Percentiles rank a stretch among this genome's conserved stretches.
Evolutionary conservation across 2,329 filamentous ascomycete species (phyloP).

Genomic region (Fusarium sp.): DNA sequence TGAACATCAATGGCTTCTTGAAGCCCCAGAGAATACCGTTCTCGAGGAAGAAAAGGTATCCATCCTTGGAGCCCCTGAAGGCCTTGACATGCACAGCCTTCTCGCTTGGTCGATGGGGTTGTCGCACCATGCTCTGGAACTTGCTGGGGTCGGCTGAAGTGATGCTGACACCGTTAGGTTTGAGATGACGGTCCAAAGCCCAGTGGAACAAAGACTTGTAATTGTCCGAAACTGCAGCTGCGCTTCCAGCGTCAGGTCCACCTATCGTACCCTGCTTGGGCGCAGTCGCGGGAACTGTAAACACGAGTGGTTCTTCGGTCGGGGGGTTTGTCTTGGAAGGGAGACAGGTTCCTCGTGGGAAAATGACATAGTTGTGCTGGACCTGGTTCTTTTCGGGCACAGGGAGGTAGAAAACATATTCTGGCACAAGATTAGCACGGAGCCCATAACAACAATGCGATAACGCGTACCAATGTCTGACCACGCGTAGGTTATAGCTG

Average conservation of each 20-base stretch:
- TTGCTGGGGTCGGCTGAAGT: conserved; percentile 63
- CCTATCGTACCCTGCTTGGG: conserved; percentile 68
- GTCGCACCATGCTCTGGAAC: conserved; percentile 66
- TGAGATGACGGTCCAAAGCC: conserved; percentile 64
- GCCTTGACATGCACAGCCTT: conserved; percentile 73
- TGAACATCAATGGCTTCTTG: conserved; percentile 74
- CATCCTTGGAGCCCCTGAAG: conserved; percentile 75
- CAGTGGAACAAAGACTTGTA: conserved; percentile 69
- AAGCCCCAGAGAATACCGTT: conserved; percentile 76
- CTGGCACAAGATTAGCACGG: conserved; percentile 48
- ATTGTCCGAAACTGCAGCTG: conserved; percentile 65
- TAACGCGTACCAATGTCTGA: conserved; percentile 65
- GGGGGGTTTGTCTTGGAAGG: conserved; percentile 57
- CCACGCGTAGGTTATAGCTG: conserved; percentile 68
- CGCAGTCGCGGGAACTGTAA: conserved; percentile 68
- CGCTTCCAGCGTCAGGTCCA: conserved; percentile 60
- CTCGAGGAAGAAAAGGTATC: conserved; percentile 73
- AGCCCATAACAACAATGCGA: neutral
- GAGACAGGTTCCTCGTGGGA: conserved; percentile 65
- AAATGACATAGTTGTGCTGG: conserved; percentile 73
- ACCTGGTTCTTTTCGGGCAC: conserved; percentile 73
- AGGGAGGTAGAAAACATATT: conserved; percentile 70
- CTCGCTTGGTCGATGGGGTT: conserved; percentile 68
- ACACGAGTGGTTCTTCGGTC: conserved; percentile 67
- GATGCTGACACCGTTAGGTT: conserved; percentile 60